Evolutionary conservation across 345 rosid species (phyloP).

Genomic region (Pistacia vera): DNA sequence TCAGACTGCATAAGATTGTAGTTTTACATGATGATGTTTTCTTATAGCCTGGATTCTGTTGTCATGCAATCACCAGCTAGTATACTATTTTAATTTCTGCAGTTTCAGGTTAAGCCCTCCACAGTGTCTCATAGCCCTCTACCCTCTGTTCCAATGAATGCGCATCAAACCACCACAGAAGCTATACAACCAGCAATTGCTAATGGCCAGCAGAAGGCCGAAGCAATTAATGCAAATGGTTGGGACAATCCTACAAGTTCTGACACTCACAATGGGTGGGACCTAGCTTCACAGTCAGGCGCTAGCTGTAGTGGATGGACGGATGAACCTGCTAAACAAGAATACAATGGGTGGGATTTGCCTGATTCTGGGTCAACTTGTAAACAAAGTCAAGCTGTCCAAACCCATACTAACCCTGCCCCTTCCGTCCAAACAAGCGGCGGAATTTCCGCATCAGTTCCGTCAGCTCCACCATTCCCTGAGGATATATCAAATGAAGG

Average conservation of each 20-base stretch:
- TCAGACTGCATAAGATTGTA: neutral
- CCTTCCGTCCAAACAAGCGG: constrained; percentile 19
- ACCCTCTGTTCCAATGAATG: constrained; percentile 17
- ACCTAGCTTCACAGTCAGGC: constrained; percentile 13
- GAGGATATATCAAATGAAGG: constrained; percentile 32
- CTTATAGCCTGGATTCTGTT: constrained; percentile 12
- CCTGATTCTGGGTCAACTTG: constrained; percentile 25
- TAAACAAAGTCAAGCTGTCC: constrained; percentile 24
- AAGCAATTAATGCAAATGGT: constrained; percentile 28
- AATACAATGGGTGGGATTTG: constrained; percentile 39
- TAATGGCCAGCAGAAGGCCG: constrained; percentile 23
- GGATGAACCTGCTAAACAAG: constrained; percentile 28
- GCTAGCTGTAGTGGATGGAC: constrained; percentile 13
- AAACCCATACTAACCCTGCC: constrained; percentile 12
- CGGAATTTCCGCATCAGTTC: constrained; percentile 25
- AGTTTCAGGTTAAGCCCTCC: constrained; percentile 29
- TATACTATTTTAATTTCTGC: constrained; percentile 9
- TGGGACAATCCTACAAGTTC: constrained; percentile 28
- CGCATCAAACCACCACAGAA: constrained; percentile 20
- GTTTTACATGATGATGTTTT: constrained; percentile 8
- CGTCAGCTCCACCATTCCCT: constrained; percentile 31
- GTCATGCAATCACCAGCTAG: neutral
- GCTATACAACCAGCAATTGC: neutral
- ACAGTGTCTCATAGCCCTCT: constrained; percentile 18
- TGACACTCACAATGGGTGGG: constrained; percentile 42